Conservation (phyloP, 2,329 filamentous ascomycete species). For the Ceratocystiopsis sp. region DNA sequence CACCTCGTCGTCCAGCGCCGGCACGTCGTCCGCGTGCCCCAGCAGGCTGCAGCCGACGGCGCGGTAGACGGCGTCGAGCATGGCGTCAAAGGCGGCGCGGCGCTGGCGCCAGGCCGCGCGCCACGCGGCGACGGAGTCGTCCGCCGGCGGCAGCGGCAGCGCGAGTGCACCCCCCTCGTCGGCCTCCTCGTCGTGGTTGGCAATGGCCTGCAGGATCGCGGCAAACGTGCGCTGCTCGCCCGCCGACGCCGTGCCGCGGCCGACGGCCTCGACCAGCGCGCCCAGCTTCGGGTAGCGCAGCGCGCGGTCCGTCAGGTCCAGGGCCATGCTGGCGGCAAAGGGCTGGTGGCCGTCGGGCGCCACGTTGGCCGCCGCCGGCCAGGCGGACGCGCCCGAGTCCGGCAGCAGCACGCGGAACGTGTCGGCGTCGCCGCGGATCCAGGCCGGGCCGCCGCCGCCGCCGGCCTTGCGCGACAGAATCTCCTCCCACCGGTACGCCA, state of each 20-base stretch:
- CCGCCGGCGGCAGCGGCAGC: background rate
- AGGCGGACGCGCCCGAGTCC: slow-evolving; percentile 21
- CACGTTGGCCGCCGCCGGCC: slow-evolving; percentile 5
- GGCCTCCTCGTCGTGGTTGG: slow-evolving; percentile 7
- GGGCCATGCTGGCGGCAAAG: slow-evolving; percentile 6
- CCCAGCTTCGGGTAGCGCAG: slow-evolving; percentile 7
- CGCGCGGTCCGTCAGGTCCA: slow-evolving; percentile 7
- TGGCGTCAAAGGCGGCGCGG: slow-evolving; percentile 2
- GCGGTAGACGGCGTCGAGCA: slow-evolving; percentile 1
- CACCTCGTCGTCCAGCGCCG: slow-evolving; percentile 2
- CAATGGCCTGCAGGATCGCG: slow-evolving; percentile 3
- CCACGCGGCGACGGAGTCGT: background rate
- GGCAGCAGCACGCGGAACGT: slow-evolving; percentile 62
- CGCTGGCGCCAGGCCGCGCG: slow-evolving; percentile 1
- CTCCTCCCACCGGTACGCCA: slow-evolving; percentile 49
- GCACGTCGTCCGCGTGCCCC: background rate
- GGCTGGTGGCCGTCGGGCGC: slow-evolving; percentile 1
- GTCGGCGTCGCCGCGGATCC: slow-evolving; percentile 67
- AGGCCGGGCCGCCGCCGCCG: slow-evolving; percentile 42
- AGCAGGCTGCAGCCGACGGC: slow-evolving; percentile 4
- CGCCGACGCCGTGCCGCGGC: slow-evolving; percentile 15
- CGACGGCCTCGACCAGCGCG: slow-evolving; percentile 34
- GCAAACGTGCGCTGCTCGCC: slow-evolving; percentile 9
- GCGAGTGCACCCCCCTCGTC: background rate
- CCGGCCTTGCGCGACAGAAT: slow-evolving; percentile 49